A percentile compares a stretch with the other conserved stretches of the same genome.
These are phyloP conservation scores for Gynostemma pentaphyllum DNA, from an alignment of 306 rosid species.

Conservation along the genomic window DNA sequence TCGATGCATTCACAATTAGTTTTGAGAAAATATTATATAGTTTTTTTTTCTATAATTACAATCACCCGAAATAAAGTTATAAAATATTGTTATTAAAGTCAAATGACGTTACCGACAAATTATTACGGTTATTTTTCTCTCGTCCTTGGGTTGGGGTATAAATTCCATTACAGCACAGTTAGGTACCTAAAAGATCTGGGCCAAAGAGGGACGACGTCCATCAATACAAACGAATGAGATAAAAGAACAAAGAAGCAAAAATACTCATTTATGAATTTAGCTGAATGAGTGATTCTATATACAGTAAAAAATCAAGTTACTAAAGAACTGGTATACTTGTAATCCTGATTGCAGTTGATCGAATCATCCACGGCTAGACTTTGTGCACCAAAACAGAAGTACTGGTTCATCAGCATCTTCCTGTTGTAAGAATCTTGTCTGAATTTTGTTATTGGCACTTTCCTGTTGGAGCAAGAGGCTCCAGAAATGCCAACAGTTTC, in stretches of 20 bases:
- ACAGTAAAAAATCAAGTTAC: slow-evolving; percentile 31
- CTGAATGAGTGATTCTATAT: not conserved
- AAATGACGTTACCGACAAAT: too few relatives aligned
- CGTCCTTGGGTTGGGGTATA: not conserved
- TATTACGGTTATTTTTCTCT: not conserved
- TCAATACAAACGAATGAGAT: not conserved
- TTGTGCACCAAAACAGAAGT: slow-evolving; percentile 62
- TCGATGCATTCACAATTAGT: too few relatives aligned
- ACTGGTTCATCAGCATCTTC: slow-evolving; percentile 53
- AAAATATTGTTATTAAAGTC: too few relatives aligned
- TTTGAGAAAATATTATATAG: too few relatives aligned
- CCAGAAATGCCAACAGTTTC: slow-evolving; percentile 23
- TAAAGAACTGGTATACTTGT: slow-evolving; percentile 31
- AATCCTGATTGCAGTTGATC: slow-evolving; percentile 25
- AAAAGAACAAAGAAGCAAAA: not conserved
- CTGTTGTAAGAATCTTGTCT: slow-evolving; percentile 34
- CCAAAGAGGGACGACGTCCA: too few relatives aligned
- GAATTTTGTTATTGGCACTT: slow-evolving; percentile 15
- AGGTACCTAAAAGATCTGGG: not conserved
- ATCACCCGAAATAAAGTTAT: too few relatives aligned
- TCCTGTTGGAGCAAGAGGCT: slow-evolving; percentile 27
- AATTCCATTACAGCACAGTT: not conserved
- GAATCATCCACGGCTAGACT: slow-evolving; percentile 37
- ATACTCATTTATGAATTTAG: not conserved
- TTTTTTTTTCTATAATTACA: too few relatives aligned